Percentiles rank a stretch among this genome's conserved stretches.
Evolutionary conservation across 805 yeast genomes (phyloP).

Genomic region (Yarrowia hollandica): DNA sequence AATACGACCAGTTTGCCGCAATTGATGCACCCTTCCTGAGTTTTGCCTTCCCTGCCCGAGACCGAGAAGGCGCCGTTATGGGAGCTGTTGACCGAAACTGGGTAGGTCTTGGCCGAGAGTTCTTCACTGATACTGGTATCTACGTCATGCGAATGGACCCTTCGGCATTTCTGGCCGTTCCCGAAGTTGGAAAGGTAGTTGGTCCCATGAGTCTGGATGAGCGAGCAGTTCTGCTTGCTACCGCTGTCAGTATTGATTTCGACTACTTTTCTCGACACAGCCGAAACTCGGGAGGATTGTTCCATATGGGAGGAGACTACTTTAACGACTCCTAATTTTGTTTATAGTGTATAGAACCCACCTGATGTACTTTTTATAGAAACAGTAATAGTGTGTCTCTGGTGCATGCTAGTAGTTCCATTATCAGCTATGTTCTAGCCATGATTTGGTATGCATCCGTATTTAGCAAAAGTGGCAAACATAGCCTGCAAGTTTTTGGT

Average conservation of each 20-base stretch:
- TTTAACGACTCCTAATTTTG: background rate
- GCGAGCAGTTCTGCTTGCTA: slow-evolving; percentile 81
- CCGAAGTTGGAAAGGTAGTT: slow-evolving; percentile 47
- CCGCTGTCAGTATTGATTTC: slow-evolving; percentile 89
- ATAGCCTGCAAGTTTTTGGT: too few species aligned
- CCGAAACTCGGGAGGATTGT: slow-evolving; percentile 45
- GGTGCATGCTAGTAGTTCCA: too few species aligned
- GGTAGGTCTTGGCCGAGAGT: slow-evolving; percentile 91
- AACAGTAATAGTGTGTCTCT: too few species aligned
- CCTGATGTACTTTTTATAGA: background rate
- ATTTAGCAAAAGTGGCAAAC: too few species aligned
- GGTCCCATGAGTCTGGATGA: slow-evolving; percentile 66
- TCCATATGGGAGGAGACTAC: slow-evolving; percentile 38
- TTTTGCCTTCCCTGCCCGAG: slow-evolving; percentile 77
- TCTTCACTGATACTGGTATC: slow-evolving; percentile 93
- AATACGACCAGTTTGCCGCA: slow-evolving; percentile 75
- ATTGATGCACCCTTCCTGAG: slow-evolving; percentile 86
- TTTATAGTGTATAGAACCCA: slow-evolving; percentile 6
- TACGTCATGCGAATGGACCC: slow-evolving; percentile 85
- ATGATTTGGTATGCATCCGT: too few species aligned
- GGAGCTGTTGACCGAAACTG: slow-evolving; percentile 89
- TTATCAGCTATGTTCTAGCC: too few species aligned
- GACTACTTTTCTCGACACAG: slow-evolving; percentile 97
- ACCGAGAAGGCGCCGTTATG: slow-evolving; percentile 57
- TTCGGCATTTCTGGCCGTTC: slow-evolving; percentile 57